These are phyloP conservation scores for Beauveria sp. DNA, from an alignment of 2,329 filamentous ascomycete species.

Conservation along the genomic window DNA sequence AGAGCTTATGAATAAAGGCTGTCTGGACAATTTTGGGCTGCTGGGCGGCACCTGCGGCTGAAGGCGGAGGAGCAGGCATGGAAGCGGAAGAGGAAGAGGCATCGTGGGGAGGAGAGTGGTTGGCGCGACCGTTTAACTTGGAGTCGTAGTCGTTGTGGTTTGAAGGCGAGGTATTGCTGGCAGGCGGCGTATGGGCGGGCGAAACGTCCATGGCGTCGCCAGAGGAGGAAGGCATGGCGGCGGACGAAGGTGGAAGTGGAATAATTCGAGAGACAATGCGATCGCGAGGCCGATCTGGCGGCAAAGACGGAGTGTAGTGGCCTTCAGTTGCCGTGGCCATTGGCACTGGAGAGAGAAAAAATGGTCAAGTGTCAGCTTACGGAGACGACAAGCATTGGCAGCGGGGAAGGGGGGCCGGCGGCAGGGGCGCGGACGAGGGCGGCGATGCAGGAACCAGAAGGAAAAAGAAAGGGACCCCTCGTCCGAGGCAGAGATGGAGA, in stretches of 20 bases:
- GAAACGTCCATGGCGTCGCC: slow-evolving; percentile 55
- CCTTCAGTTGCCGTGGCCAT: slow-evolving; percentile 48
- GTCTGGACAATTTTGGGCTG: slow-evolving; percentile 98
- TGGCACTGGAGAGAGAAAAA: slow-evolving; percentile 28
- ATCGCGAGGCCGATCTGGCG: slow-evolving; percentile 34
- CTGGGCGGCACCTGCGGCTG: slow-evolving; percentile 69
- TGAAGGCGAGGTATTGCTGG: slow-evolving; percentile 36
- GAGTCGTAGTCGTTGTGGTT: slow-evolving; percentile 37
- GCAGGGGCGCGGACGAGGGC: neutral
- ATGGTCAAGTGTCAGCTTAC: slow-evolving; percentile 7
- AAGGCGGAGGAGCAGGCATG: slow-evolving; percentile 44
- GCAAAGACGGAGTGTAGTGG: slow-evolving; percentile 35
- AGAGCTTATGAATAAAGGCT: slow-evolving; percentile 97
- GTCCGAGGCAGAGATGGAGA: neutral
- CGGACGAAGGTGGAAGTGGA: slow-evolving; percentile 46
- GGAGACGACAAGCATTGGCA: neutral
- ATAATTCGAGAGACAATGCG: slow-evolving; percentile 46
- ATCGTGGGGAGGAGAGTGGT: slow-evolving; percentile 33
- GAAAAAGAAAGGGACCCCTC: neutral
- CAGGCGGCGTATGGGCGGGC: slow-evolving; percentile 28
- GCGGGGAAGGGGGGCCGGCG: slow-evolving; percentile 1
- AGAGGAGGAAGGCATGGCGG: slow-evolving; percentile 50
- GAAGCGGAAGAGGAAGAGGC: slow-evolving; percentile 27
- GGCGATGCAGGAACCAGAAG: neutral
- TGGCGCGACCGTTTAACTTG: slow-evolving; percentile 27